Evolutionary conservation across 257 asterid genomes (phyloP).

Genomic region (Nemophila menziesii): DNA sequence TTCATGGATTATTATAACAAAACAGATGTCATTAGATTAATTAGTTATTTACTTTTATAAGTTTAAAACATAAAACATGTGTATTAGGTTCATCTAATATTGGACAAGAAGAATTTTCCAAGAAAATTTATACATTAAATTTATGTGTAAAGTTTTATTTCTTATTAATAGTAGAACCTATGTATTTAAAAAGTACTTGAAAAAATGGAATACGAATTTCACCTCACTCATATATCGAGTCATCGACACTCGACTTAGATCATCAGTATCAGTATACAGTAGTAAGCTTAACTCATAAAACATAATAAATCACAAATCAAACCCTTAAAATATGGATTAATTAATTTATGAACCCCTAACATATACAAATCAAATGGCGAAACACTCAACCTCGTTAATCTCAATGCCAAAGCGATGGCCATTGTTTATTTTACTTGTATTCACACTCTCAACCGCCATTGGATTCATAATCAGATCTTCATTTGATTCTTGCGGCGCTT

Average conservation of each 20-base stretch:
- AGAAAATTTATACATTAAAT: no score
- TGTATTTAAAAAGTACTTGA: no score
- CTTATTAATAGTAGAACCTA: no score
- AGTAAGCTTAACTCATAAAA: not conserved
- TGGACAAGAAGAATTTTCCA: no score
- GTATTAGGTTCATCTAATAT: no score
- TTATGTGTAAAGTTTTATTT: no score
- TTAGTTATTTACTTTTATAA: no score
- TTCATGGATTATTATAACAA: no score
- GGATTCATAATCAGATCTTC: constrained; percentile 60
- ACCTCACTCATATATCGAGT: no score
- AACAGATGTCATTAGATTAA: no score
- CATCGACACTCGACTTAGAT: not conserved
- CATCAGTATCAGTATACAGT: not conserved
- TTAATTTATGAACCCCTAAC: not conserved
- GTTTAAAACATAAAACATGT: no score
- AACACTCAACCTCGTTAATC: constrained; percentile 20
- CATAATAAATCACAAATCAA: not conserved
- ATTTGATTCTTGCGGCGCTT: constrained; percentile 44
- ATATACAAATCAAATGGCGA: constrained; percentile 24
- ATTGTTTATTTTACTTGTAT: constrained; percentile 30
- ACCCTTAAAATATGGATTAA: not conserved
- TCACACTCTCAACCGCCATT: constrained; percentile 42
- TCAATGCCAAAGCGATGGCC: constrained; percentile 38
- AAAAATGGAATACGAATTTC: no score